Evolutionary conservation across 257 asterid species (phyloP).

Genomic region (Penstemon newberryi): DNA sequence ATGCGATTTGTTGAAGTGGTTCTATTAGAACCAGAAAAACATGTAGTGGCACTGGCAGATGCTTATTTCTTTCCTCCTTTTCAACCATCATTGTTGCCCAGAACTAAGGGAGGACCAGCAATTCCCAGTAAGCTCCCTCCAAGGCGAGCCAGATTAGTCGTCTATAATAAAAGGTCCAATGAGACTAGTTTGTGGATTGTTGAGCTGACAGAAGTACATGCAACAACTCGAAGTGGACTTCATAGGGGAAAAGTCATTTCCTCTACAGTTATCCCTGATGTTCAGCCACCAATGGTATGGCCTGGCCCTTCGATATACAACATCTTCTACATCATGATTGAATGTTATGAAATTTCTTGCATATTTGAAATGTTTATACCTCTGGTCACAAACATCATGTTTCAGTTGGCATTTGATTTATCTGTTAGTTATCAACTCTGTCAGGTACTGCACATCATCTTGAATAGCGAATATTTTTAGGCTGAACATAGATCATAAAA

Average conservation of each 20-base stretch:
- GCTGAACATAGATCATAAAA: no score
- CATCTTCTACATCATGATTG: not conserved
- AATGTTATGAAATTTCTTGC: no score
- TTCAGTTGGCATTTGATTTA: no score
- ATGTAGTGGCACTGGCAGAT: slow-evolving; percentile 90
- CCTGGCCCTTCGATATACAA: not conserved
- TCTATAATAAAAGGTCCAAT: slow-evolving; percentile 84
- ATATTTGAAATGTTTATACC: no score
- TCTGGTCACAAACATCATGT: no score
- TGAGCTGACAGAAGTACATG: slow-evolving; percentile 92
- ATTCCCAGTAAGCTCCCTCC: slow-evolving; percentile 92
- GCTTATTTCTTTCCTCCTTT: slow-evolving; percentile 98
- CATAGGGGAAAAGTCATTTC: slow-evolving; percentile 94
- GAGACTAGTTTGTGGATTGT: slow-evolving; percentile 95
- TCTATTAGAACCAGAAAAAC: slow-evolving; percentile 90
- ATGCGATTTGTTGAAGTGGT: slow-evolving; percentile 94
- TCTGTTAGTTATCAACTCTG: no score
- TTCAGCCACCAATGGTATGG: slow-evolving; percentile 96
- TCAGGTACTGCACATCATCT: no score
- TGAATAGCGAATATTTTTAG: no score
- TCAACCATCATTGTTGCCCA: slow-evolving; percentile 79
- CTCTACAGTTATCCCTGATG: slow-evolving; percentile 72
- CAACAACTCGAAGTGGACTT: slow-evolving; percentile 92
- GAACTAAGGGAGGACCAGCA: slow-evolving; percentile 83
- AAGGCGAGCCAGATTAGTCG: slow-evolving; percentile 83